Base-by-base conservation (phyloP, 441 rosid species). In the Iberis amara region DNA sequence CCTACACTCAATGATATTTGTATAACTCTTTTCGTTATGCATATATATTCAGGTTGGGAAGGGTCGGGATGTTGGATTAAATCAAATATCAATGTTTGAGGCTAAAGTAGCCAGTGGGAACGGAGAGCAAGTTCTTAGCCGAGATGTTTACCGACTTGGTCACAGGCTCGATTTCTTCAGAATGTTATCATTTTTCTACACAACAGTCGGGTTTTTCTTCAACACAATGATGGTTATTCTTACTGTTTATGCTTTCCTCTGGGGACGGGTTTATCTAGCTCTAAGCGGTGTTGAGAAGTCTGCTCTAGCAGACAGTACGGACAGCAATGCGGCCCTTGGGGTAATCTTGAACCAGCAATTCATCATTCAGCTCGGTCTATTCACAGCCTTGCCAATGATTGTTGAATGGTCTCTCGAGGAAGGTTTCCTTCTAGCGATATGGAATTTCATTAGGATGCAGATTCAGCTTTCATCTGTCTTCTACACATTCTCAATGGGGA, bases 401-500 rank as follows among this genome's bases (percentile, higher is more conserved):
- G 89, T 85, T 36, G 90, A 85, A 73, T 85, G 83, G 71, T 79
- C 90, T 58, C 90, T 89, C 33, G 97, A 89, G 82, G 86, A 78
- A 47, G 97, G 95, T 18, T 89, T 89, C 71, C 86, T 89, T 66
- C 73, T 70, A 21, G 88, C 97, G 10, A 68, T 85, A 47, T 85
- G 97, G 95, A 92, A 81, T 61, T 89, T 89, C 83, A 64, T 89
- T 48, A 76, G 76, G 9, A 89, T 85, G 92, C 76, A 77, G 71
- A 86, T 89, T 64, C 97, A 89, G 80, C 83, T 89, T 54, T 83
- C 95, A 32, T 85, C 95, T 10, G 80, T 89, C 59, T 89, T 89
- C 64, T 89, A 89, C 73, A 79, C 92, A 13, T 89, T 89, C 69
- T 89, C 97, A 65, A 85, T 89, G 97, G 97, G 97, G 65, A 89